phyloP scores from a whole-genome alignment of 2,329 filamentous ascomycete species.

The Aspergillus caelatus region DNA sequence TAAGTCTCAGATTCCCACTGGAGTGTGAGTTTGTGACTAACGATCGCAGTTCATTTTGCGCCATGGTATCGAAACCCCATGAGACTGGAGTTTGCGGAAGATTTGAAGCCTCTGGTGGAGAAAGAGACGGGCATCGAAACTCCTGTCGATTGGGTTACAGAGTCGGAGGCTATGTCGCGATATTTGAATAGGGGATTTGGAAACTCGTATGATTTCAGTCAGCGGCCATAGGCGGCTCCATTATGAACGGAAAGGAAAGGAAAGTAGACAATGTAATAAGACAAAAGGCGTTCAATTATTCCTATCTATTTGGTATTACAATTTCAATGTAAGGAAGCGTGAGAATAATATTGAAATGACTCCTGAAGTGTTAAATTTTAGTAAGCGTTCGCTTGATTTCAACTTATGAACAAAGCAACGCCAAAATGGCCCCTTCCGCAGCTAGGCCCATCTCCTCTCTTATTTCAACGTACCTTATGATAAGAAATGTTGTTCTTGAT shows the following conservation, averaged over 20 bases:
- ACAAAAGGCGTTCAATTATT: neutral
- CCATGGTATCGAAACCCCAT: conserved; percentile 2
- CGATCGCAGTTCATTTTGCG: neutral
- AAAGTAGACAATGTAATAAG: neutral
- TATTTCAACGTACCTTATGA: no score
- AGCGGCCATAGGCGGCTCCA: conserved; percentile 29
- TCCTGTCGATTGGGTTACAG: conserved; percentile 53
- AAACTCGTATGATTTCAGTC: conserved; percentile 65
- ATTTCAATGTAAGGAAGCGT: no score
- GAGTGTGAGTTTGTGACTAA: conserved; percentile 15
- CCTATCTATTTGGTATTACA: neutral
- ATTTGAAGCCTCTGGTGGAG: conserved; percentile 52
- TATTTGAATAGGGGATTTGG: conserved; percentile 63
- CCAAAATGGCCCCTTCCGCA: no score
- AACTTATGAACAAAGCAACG: no score
- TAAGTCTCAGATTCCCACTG: conserved; percentile 1
- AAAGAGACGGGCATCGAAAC: conserved; percentile 50
- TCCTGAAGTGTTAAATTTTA: no score
- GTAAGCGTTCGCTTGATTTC: no score
- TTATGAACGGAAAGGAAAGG: neutral
- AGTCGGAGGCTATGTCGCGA: conserved; percentile 41
- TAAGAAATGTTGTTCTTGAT: no score
- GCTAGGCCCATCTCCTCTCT: no score
- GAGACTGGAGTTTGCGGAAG: conserved; percentile 54
- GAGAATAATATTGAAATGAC: no score